These are phyloP conservation scores for Penicillium fimorum DNA, from an alignment of 495 filamentous ascomycete species.

Conservation along the genomic window DNA sequence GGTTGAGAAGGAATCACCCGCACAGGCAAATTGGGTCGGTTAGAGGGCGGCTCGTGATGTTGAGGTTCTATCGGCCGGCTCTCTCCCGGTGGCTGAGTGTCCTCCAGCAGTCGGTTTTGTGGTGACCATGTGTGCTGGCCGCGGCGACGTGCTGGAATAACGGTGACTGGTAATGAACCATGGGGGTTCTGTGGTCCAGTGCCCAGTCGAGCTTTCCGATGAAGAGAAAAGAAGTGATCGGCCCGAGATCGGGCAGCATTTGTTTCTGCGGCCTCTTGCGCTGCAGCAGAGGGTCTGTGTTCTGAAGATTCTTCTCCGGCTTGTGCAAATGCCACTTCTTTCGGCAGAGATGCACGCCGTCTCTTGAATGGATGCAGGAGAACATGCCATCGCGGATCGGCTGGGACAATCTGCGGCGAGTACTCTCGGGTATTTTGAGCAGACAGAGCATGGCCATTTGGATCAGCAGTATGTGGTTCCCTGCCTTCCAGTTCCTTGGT, in stretches of 20 bases:
- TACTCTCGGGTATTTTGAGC: constrained; percentile 26
- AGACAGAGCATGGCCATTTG: constrained; percentile 13
- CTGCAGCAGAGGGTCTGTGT: constrained; percentile 20
- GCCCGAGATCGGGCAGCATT: constrained; percentile 17
- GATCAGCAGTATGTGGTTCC: constrained; percentile 12
- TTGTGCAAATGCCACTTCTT: constrained; percentile 53
- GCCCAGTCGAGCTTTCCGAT: constrained; percentile 25
- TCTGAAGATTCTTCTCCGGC: constrained; percentile 37
- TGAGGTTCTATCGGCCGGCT: not conserved
- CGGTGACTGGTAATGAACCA: constrained; percentile 56
- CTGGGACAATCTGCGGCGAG: constrained; percentile 36
- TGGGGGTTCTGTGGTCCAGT: constrained; percentile 28
- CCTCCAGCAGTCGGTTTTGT: constrained; percentile 24
- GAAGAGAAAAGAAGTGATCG: constrained; percentile 35
- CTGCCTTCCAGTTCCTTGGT: constrained; percentile 32
- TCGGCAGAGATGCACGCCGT: constrained; percentile 51
- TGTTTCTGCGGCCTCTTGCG: constrained; percentile 21
- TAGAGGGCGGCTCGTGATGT: constrained; percentile 5
- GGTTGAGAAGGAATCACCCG: constrained; percentile 42
- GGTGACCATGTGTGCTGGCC: constrained; percentile 47
- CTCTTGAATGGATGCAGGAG: constrained; percentile 55
- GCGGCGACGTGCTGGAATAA: constrained; percentile 66
- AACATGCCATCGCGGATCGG: constrained; percentile 47
- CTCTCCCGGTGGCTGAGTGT: constrained; percentile 3
- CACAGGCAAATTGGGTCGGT: constrained; percentile 28